A percentile compares a stretch with the other conserved stretches of the same genome.
Conservation (phyloP, 805 yeast genomes). For the Kuraishia capsulata region DNA sequence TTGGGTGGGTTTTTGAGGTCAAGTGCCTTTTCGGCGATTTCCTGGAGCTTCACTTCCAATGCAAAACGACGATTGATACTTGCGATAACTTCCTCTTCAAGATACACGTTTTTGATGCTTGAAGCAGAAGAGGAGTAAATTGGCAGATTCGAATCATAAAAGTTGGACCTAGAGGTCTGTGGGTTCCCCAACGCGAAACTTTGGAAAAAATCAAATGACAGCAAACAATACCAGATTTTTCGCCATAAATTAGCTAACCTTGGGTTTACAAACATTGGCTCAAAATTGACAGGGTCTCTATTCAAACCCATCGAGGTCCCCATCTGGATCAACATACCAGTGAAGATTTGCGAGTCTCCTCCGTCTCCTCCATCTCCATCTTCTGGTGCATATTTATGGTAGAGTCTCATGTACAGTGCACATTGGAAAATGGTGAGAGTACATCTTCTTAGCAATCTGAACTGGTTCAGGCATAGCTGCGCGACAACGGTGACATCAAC, state of each 20-base stretch:
- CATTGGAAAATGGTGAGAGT: slow-evolving; percentile 47
- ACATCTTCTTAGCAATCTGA: slow-evolving; percentile 37
- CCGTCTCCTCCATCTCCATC: slow-evolving; percentile 52
- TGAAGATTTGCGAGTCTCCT: slow-evolving; percentile 46
- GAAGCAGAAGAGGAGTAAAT: slow-evolving; percentile 22
- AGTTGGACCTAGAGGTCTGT: slow-evolving; percentile 24
- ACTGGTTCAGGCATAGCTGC: slow-evolving; percentile 45
- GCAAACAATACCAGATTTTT: slow-evolving; percentile 48
- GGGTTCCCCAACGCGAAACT: slow-evolving; percentile 41
- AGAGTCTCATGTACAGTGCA: slow-evolving; percentile 39
- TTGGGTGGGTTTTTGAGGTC: slow-evolving; percentile 29
- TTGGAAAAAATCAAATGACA: slow-evolving; percentile 35
- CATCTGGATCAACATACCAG: slow-evolving; percentile 55
- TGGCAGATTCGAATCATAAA: slow-evolving; percentile 47
- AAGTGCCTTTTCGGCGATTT: slow-evolving; percentile 27
- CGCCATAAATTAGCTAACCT: slow-evolving; percentile 38
- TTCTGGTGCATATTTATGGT: slow-evolving; percentile 41
- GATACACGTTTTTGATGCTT: slow-evolving; percentile 24
- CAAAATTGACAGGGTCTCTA: slow-evolving; percentile 53
- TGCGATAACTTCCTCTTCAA: slow-evolving; percentile 33
- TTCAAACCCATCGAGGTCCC: slow-evolving; percentile 59
- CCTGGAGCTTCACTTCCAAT: slow-evolving; percentile 20
- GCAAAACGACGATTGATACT: slow-evolving; percentile 20
- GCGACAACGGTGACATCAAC: slow-evolving; percentile 38
- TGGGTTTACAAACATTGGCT: slow-evolving; percentile 11